Conservation (phyloP, 176 grass and related monocot genomes). For the Stipa capillata region DNA sequence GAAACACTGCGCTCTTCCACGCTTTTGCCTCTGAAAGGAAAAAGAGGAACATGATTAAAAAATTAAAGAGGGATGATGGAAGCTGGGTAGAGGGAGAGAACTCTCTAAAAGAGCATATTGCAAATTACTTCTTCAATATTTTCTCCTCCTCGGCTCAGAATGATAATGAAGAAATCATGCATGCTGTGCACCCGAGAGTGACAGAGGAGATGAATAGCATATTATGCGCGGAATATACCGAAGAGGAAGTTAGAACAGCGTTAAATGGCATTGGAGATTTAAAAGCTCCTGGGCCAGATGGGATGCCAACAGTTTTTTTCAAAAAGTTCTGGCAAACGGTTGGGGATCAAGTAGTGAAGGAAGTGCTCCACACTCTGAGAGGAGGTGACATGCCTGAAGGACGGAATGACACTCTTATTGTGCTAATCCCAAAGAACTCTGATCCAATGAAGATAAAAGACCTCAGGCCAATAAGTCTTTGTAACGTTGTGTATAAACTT, state of each 20-base stretch:
- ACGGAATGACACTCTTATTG: neutral
- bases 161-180: neutral
- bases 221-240: neutral
- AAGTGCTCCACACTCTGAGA: neutral
- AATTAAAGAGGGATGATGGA: no score
- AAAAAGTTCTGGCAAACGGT: neutral
- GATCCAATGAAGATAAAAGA: neutral
- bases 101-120: neutral
- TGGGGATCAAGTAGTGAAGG: neutral
- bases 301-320: neutral
- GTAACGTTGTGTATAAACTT: neutral
- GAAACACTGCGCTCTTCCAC: no score
- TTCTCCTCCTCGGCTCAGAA: neutral
- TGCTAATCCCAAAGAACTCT: neutral
- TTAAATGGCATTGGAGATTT: neutral
- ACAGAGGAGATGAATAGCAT: neutral
- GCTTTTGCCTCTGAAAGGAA: no score
- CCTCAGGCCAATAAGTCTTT: neutral
- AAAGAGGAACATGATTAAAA: no score
- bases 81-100: neutral
- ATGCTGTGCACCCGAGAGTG: neutral
- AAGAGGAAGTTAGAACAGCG: neutral
- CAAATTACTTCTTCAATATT: neutral
- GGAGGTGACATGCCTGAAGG: neutral
- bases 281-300: neutral